Evolutionary conservation across 345 rosid species (phyloP).

Genomic region (Eucalyptus curtisii): DNA sequence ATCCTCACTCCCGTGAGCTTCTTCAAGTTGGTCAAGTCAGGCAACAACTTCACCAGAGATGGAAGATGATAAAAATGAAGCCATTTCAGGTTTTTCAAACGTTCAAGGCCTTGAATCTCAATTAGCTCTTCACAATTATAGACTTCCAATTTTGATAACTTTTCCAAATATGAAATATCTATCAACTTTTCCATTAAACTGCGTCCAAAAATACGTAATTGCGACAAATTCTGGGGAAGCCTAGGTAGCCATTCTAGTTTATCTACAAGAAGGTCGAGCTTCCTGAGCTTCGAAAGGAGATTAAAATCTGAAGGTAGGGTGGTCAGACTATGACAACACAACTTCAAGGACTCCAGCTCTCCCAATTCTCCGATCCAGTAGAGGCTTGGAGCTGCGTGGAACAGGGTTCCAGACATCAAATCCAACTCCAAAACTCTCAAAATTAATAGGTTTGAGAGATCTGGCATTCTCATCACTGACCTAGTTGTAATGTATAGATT

Average conservation of each 20-base stretch:
- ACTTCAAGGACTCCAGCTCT: accelerated
- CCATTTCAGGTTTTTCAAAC: accelerated
- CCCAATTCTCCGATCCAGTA: accelerated
- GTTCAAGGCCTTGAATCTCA: too few relatives aligned
- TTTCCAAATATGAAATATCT: too few relatives aligned
- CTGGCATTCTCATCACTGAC: too few relatives aligned
- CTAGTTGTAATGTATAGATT: accelerated
- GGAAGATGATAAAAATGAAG: too few relatives aligned
- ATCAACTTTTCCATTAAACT: accelerated
- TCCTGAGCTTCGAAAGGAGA: too few relatives aligned
- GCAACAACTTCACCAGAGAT: too few relatives aligned
- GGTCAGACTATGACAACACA: too few relatives aligned
- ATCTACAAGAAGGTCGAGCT: accelerated
- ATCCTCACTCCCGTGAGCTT: accelerated
- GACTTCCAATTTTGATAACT: accelerated
- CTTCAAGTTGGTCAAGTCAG: background rate
- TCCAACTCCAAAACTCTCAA: accelerated
- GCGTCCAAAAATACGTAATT: accelerated
- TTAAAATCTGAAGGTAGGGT: too few relatives aligned
- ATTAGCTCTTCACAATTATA: accelerated
- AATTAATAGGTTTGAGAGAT: background rate
- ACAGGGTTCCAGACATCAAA: accelerated
- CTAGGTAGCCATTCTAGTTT: too few relatives aligned
- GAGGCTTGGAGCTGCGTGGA: too few relatives aligned
- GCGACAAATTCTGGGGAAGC: too few relatives aligned